phyloP scores from a whole-genome alignment of 1,139 yeast genomes.

The Eremothecium cymbalariae region DNA sequence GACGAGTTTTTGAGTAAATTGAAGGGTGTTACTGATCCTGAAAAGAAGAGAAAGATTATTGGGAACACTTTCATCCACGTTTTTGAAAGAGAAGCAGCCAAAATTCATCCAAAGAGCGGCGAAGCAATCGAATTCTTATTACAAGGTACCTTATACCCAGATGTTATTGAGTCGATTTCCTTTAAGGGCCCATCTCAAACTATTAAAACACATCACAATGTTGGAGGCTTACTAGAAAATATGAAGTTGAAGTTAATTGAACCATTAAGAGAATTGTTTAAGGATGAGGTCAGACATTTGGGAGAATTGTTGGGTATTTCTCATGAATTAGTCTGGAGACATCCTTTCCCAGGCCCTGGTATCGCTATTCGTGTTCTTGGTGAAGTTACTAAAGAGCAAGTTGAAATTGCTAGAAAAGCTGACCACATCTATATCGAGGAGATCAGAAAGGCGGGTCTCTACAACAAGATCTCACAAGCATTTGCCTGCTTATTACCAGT shows the following conservation, averaged over 20 bases:
- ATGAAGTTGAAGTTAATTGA: constrained; percentile 97
- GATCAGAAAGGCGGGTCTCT: constrained; percentile 85
- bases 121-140: constrained; percentile 85
- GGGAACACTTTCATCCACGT: constrained; percentile 97
- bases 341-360: constrained; percentile 99
- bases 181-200: constrained; percentile 99
- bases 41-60: constrained; percentile 96
- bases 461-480: constrained; percentile 91
- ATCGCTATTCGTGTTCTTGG: constrained; percentile 97
- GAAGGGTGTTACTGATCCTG: constrained; percentile 96
- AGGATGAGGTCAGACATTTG: constrained; percentile 94
- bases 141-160: constrained; percentile 98
- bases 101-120: constrained; percentile 82
- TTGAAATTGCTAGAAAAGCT: constrained; percentile 94
- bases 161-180: constrained; percentile 95
- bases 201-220: constrained; percentile 98
- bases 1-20: constrained; percentile 80
- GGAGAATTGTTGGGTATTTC: constrained; percentile 95
- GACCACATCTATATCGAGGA: constrained; percentile 94
- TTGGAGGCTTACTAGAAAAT: constrained; percentile 94
- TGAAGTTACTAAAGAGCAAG: constrained; percentile 88
- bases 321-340: constrained; percentile 98
- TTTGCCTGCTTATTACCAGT: constrained; percentile 96
- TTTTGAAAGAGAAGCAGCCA: constrained; percentile 91
- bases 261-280: constrained; percentile 96